These are phyloP conservation scores for Wickerhamiella nectarea DNA, from an alignment of 805 yeast genomes.

Conservation along the genomic window DNA sequence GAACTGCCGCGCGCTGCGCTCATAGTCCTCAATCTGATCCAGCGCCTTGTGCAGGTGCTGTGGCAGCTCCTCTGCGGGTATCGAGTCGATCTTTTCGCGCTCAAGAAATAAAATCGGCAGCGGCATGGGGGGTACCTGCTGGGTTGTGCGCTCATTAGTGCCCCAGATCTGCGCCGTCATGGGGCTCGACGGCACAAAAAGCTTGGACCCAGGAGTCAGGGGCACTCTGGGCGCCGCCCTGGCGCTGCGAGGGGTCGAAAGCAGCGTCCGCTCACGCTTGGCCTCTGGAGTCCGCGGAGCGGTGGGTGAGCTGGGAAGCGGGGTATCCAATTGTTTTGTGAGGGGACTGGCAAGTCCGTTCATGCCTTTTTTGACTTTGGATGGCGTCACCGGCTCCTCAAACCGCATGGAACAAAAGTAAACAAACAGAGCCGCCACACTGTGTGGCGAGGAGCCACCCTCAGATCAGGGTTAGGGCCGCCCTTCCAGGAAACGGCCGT, in stretches of 20 bases:
- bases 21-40: conserved; percentile 17
- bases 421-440: background rate
- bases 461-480: background rate
- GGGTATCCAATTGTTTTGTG: conserved; percentile 6
- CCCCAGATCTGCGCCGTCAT: conserved; percentile 1
- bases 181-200: conserved; percentile 2
- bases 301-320: conserved; percentile 4
- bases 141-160: background rate
- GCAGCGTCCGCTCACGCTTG: background rate
- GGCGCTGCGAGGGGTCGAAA: conserved; percentile 3
- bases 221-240: background rate
- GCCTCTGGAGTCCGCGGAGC: conserved; percentile 7
- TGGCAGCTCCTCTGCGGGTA: conserved; percentile 13
- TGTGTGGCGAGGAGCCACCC: background rate
- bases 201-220: conserved; percentile 6
- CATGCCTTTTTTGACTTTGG: background rate
- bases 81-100: conserved; percentile 11
- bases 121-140: conserved; percentile 17
- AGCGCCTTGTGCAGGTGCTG: conserved; percentile 15
- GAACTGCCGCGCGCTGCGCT: conserved; percentile 19
- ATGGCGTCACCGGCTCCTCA: background rate
- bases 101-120: conserved; percentile 17
- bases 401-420: background rate
- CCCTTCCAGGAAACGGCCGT: too few relatives aligned
- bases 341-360: conserved; percentile 1